Evolutionary conservation across 2,329 filamentous ascomycete genomes (phyloP).

Genomic region (Pestalotiopsis sp.): DNA sequence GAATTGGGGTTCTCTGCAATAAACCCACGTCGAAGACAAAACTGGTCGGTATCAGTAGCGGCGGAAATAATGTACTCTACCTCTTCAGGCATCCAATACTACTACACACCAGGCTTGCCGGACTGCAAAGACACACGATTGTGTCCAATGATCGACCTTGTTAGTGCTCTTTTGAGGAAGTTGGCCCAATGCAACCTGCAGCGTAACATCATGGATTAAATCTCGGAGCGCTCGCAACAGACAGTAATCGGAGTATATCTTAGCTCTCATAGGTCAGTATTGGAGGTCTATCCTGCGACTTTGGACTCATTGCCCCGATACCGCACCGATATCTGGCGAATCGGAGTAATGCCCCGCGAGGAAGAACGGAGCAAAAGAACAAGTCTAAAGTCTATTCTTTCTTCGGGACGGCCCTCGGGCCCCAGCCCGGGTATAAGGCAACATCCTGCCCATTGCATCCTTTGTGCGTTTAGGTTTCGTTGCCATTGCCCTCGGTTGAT

Average conservation of each 20-base stretch:
- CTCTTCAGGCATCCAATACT: neutral
- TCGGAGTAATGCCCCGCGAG: neutral
- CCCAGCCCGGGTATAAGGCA: neutral
- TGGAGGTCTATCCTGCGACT: neutral
- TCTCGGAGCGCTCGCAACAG: neutral
- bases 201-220: conserved; percentile 1
- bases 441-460: neutral
- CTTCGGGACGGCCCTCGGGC: neutral
- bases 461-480: neutral
- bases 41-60: neutral
- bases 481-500: too few relatives aligned
- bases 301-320: conserved; percentile 6
- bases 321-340: neutral
- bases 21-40: neutral
- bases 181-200: neutral
- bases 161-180: neutral
- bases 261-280: neutral
- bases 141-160: neutral
- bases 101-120: neutral
- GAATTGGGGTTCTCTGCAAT: neutral
- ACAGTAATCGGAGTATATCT: conserved; percentile 1
- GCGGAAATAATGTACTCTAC: neutral
- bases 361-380: neutral
- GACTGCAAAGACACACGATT: neutral
- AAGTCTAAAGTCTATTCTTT: neutral